phyloP scores from a whole-genome alignment of 2,329 filamentous ascomycete genomes.

The Chrysosporium queenslandicum region DNA sequence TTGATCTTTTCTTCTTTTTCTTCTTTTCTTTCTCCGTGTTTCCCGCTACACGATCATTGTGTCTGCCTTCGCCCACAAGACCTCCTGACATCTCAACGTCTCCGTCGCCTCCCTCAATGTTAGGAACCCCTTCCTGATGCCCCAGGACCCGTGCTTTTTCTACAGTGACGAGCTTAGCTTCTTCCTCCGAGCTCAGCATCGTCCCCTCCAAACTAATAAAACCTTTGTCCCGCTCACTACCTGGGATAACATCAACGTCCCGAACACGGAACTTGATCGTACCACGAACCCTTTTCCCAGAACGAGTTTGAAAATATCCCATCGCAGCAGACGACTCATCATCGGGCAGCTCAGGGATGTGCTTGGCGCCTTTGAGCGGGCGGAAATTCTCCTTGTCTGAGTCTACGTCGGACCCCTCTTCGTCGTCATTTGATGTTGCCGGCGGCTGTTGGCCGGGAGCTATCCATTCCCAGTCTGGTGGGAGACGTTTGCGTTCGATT shows the following conservation, averaged over 20 bases:
- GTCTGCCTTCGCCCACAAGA: background rate
- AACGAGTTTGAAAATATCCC: conserved; percentile 67
- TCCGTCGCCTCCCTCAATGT: background rate
- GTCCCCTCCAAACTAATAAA: conserved; percentile 82
- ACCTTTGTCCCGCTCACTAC: conserved; percentile 59
- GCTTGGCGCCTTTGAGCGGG: conserved; percentile 23
- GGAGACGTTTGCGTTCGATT: conserved; percentile 67
- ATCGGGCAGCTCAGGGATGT: conserved; percentile 29
- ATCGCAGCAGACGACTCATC: conserved; percentile 46
- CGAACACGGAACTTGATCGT: conserved; percentile 67
- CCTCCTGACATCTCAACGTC: conserved; percentile 5
- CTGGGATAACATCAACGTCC: conserved; percentile 65
- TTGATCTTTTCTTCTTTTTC: conserved; percentile 13
- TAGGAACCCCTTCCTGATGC: conserved; percentile 21
- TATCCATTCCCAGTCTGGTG: conserved; percentile 70
- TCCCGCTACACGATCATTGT: background rate
- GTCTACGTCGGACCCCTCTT: conserved; percentile 25
- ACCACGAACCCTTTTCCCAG: conserved; percentile 59
- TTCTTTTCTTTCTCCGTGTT: conserved; percentile 14
- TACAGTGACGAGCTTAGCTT: conserved; percentile 49
- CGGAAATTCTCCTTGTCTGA: conserved; percentile 33
- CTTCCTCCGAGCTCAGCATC: conserved; percentile 61
- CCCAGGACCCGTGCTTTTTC: conserved; percentile 36
- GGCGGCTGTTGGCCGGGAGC: conserved; percentile 37
- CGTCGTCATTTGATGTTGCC: background rate